A percentile compares a stretch with the other conserved stretches of the same genome.
Evolutionary conservation across 2,329 filamentous ascomycete species (phyloP).

Genomic region (Pseudogymnoascus sp.): DNA sequence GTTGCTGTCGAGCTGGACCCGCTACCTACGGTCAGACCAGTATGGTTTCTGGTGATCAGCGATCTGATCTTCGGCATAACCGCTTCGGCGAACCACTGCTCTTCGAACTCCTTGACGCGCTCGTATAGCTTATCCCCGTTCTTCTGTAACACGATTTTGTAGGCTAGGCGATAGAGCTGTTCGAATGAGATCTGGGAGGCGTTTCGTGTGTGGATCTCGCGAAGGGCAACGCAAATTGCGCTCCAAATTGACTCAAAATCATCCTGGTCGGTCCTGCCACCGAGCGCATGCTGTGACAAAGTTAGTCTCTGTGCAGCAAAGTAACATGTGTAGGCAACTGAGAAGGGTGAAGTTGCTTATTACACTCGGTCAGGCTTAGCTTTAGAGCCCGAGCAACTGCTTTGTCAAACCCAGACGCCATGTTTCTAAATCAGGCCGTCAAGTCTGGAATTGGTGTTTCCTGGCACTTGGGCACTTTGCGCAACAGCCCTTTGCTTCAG

Average conservation of each 20-base stretch:
- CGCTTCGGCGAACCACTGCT: conserved; percentile 66
- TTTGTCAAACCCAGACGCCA: not conserved
- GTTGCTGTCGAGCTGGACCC: conserved; percentile 55
- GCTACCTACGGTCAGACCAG: conserved; percentile 48
- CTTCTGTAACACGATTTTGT: conserved; percentile 87
- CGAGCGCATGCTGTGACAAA: not conserved
- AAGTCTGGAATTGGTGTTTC: not conserved
- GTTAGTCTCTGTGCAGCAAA: not conserved
- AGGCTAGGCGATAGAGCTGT: conserved; percentile 85
- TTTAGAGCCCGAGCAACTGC: not conserved
- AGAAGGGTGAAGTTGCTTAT: too few relatives aligned
- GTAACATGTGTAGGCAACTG: not conserved
- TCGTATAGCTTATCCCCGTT: conserved; percentile 76
- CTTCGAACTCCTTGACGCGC: conserved; percentile 71
- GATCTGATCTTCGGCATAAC: conserved; percentile 64
- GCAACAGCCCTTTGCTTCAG: not conserved
- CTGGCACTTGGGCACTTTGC: not conserved
- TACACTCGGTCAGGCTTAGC: not conserved
- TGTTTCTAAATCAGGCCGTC: conserved; percentile 20
- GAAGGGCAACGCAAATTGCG: conserved; percentile 65
- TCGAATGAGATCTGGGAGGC: conserved; percentile 88
- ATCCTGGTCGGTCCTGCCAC: conserved; percentile 35
- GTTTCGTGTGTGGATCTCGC: conserved; percentile 86
- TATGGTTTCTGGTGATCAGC: conserved; percentile 62
- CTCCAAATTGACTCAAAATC: conserved; percentile 86